phyloP scores from a whole-genome alignment of 441 rosid species.

The Adansonia rubrostipa region DNA sequence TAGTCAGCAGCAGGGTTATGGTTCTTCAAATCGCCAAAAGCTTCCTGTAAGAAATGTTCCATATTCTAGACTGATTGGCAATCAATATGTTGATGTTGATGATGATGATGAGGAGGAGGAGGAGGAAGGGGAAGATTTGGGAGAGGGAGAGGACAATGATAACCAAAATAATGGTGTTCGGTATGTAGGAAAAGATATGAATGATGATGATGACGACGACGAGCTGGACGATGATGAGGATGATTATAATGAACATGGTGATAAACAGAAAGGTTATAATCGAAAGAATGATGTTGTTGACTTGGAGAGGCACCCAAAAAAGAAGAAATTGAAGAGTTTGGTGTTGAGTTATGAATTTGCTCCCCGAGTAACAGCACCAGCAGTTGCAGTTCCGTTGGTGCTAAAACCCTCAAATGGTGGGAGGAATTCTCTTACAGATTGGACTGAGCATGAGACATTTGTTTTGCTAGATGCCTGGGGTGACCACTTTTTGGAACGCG shows the following conservation, averaged over 20 bases:
- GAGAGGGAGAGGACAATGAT: conserved; percentile 44
- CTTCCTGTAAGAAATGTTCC: conserved; percentile 52
- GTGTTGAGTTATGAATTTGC: conserved; percentile 79
- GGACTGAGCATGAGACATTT: conserved; percentile 89
- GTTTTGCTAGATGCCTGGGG: conserved; percentile 92
- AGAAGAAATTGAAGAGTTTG: conserved; percentile 73
- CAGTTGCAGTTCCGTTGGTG: conserved; percentile 32
- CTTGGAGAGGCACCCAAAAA: conserved; percentile 63
- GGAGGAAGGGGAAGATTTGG: conserved; percentile 48
- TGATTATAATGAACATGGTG: conserved; percentile 35
- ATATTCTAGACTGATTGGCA: conserved; percentile 36
- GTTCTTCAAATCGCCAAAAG: conserved; percentile 59
- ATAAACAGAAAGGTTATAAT: conserved; percentile 35
- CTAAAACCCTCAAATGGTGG: conserved; percentile 58
- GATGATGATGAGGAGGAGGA: conserved; percentile 51
- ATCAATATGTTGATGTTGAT: conserved; percentile 43
- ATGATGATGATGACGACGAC: conserved; percentile 40
- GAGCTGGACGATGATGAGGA: conserved; percentile 32
- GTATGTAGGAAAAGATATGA: conserved; percentile 40
- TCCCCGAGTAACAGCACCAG: conserved; percentile 59
- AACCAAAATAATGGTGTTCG: conserved; percentile 43
- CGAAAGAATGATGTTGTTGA: conserved; percentile 36
- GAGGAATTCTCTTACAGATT: conserved; percentile 69
- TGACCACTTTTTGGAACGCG: conserved; percentile 72
- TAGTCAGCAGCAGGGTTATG: conserved; percentile 46